Evolutionary conservation across 179 eudicot genomes (phyloP).

Genomic region (Silene noctiflora): DNA sequence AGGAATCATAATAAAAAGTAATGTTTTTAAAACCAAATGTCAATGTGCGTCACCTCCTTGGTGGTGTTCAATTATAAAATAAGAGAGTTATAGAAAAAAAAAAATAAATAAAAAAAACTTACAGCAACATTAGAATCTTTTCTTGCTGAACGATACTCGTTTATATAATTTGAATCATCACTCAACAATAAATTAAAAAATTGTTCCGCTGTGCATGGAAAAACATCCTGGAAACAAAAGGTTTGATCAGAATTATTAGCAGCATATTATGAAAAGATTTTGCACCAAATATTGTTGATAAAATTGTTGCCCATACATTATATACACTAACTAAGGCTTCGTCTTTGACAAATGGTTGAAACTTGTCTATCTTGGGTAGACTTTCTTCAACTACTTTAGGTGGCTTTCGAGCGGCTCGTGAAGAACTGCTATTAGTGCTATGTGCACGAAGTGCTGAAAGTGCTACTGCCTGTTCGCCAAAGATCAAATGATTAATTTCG

Average conservation of each 20-base stretch:
- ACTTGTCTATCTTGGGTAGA: slow-evolving; percentile 45
- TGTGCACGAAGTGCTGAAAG: slow-evolving; percentile 81
- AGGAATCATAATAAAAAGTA: not conserved
- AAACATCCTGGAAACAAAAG: slow-evolving; percentile 49
- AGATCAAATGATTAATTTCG: slow-evolving; percentile 17
- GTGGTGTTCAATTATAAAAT: no score
- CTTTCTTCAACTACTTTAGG: slow-evolving; percentile 52
- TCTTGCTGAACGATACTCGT: slow-evolving; percentile 64
- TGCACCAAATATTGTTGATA: not conserved
- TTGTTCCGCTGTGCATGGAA: slow-evolving; percentile 76
- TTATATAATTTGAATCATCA: slow-evolving; percentile 65
- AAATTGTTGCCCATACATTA: slow-evolving; percentile 39
- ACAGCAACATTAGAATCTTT: slow-evolving; percentile 77
- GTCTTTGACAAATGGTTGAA: slow-evolving; percentile 77
- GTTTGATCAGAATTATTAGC: not conserved
- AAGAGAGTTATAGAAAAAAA: no score
- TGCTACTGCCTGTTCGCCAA: slow-evolving; percentile 56
- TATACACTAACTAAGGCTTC: slow-evolving; percentile 63
- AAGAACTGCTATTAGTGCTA: slow-evolving; percentile 81
- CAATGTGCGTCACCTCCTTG: no score
- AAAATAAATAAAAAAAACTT: slow-evolving; percentile 28
- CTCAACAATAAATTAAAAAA: slow-evolving; percentile 64
- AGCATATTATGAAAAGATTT: slow-evolving; percentile 6
- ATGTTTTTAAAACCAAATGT: not conserved
- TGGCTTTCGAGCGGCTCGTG: slow-evolving; percentile 39